Conservation (phyloP, 495 filamentous ascomycete species). For the Cetradonia linearis region DNA sequence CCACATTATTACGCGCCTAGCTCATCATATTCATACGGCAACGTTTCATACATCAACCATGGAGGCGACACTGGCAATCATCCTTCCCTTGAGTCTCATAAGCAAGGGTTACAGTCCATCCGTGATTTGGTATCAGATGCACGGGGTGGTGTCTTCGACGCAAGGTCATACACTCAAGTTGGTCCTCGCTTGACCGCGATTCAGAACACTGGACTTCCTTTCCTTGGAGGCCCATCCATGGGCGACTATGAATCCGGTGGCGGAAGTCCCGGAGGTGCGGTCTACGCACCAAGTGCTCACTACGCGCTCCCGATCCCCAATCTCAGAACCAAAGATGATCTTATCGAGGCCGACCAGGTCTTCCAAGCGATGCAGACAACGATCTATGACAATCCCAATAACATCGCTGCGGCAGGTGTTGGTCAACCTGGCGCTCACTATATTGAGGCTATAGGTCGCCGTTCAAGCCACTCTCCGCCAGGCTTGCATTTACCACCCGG, state of each 20-base stretch:
- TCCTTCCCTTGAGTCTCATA: conserved; percentile 53
- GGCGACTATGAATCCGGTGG: conserved; percentile 53
- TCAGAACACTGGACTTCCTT: conserved; percentile 57
- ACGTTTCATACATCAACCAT: conserved; percentile 60
- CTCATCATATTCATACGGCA: conserved; percentile 52
- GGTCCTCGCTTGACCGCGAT: conserved; percentile 68
- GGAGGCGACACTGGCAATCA: conserved; percentile 37
- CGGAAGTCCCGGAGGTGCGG: conserved; percentile 40
- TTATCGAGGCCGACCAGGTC: conserved; percentile 84
- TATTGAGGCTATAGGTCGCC: conserved; percentile 51
- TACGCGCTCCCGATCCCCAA: conserved; percentile 78
- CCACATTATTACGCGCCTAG: conserved; percentile 53
- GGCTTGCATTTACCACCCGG: conserved; percentile 41
- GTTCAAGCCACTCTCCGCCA: conserved; percentile 64
- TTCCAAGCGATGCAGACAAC: conserved; percentile 90
- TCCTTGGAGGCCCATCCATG: conserved; percentile 48
- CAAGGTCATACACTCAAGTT: conserved; percentile 70
- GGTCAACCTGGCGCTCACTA: conserved; percentile 59
- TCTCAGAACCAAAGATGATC: conserved; percentile 81
- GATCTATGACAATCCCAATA: conserved; percentile 81
- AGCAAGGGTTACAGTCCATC: conserved; percentile 76
- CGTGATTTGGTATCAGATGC: conserved; percentile 90
- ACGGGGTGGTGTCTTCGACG: conserved; percentile 81
- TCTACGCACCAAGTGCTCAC: conserved; percentile 21
- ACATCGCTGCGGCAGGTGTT: conserved; percentile 63